Percentiles rank a stretch among this genome's conserved stretches.
Conservation (phyloP, 306 rosid genomes). For the Quercus suber region DNA sequence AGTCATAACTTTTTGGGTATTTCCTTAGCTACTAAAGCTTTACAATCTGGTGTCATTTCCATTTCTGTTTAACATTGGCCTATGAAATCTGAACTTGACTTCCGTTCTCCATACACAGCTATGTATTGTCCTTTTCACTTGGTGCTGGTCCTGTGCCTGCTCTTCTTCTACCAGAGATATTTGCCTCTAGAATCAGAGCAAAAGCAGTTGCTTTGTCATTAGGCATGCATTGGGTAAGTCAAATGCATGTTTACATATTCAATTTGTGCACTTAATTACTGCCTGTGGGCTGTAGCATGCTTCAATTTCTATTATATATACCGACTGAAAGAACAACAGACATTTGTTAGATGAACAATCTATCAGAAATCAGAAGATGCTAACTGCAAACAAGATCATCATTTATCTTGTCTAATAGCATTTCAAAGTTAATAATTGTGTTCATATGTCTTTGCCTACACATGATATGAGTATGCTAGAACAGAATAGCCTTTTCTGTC, state of each 20-base stretch:
- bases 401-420: too few species aligned
- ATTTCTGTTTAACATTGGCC: conserved; percentile 21
- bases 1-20: conserved; percentile 27
- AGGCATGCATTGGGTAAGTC: conserved; percentile 97
- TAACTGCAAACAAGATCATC: too few species aligned
- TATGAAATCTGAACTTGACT: conserved; percentile 20
- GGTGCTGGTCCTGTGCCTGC: conserved; percentile 99
- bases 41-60: background rate
- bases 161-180: conserved; percentile 95
- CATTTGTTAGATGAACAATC: background rate
- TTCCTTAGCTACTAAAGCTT: background rate
- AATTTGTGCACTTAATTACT: background rate
- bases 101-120: conserved; percentile 41
- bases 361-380: background rate
- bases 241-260: conserved; percentile 1
- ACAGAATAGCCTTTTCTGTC: background rate
- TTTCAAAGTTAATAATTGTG: too few species aligned
- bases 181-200: conserved; percentile 95
- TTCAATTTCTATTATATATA: conserved; percentile 2
- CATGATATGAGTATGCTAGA: background rate
- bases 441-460: background rate
- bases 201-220: conserved; percentile 90
- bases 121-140: conserved; percentile 91
- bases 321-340: background rate
- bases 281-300: background rate